Base-by-base conservation (phyloP, 768 basidiomycete genomes). In the Rhodocollybia butyracea region DNA sequence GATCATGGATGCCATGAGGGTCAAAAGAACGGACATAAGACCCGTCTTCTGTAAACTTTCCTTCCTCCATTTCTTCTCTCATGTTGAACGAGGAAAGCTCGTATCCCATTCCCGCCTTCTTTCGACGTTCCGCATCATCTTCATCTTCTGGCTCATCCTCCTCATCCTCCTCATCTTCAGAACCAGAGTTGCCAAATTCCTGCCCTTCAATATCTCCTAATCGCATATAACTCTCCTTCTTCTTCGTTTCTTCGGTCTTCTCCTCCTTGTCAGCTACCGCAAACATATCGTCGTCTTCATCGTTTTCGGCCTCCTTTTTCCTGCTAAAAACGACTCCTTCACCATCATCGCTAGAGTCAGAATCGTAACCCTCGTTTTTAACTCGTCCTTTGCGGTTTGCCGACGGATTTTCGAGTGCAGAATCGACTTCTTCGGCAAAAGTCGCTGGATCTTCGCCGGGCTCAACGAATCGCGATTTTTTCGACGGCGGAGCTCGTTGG, bases 51-150 rank as follows among this genome's bases (percentile, higher is more conserved):
- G 91, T 87, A 75, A 99, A 98, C 66, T 94, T 92, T 36, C 97
- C 97, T 72, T 98, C 96, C 65, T 93, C 88, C 89, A 98, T 95
- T 78, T 99, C 97, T 63, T 92, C 89, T 60, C 94, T 88, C 96
- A 99, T 98, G 70, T 99, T 96, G 84, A 99, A 99, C 26, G 92
- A 90, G 3, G 91, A 94, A 10, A 99, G 62, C 66, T 95, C 89
- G 71, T 75, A 96, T 2, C 96, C 97, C 96, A 99, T 98, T 12
- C 88, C 89, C 36, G 78, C 84, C 69, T 91, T 92, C 73, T 81
- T 85, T 66, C 79, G 73, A 62, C 86, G 81, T 63, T 81, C 80
- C n/a, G 79, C 84, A 50, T 89, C 89, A 66, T 94, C 89, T 64
- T 94, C 89, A 64, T 94, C 86, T 60, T 84, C 83, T 1, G 81